Evolutionary conservation across 2,329 filamentous ascomycete species (phyloP), one percentile per base, ranked within the genome.

Genomic region (Coniochaeta sp.): DNA sequence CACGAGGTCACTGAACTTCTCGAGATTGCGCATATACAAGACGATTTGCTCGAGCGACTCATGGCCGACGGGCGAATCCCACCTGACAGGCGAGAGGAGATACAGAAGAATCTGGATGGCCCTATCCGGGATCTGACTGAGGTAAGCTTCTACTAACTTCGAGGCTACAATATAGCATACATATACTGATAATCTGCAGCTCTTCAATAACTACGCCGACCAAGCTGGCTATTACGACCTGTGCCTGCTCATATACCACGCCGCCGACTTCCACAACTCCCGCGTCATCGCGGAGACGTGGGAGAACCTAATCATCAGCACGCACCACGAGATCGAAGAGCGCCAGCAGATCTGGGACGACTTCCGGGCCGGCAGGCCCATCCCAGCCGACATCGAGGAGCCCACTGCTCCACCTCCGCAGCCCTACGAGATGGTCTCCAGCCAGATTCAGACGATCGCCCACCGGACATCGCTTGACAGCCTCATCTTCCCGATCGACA

Each of bases 171-270:
- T n/a, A n/a, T n/a, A n/a, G n/a, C n/a, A n/a, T n/a, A n/a, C n/a
- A 19, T 22, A 56, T 55, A 58, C 63, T 71, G 61, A 66, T 60
- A 12, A 50, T 55, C 61, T 30, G 3, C 69, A 96, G 87, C 85
- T 99, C n/a, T 99, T 91, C 77, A 96, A 98, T 71, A 79, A 86
- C 64, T 99, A 92, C 68, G 91, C 93, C 59, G 93, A 97, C 70
- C 88, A 91, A 69, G 95, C 91, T 2, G 68, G 66, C 57, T 99
- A 99, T 79, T 93, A 92, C 75, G 95, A 98, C 71, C 84, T 99
- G 57, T 96, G 91, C 71, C 84, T 99, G 9, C 81, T 93, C 62
- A 96, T 99, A 69, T 98, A 93, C 78, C 89, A 96, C 72, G 85
- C 89, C 1, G 93, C 93, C 54, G 92, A 98, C 73, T 91, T 96